These are phyloP conservation scores for Lactuca saligna DNA, from an alignment of 129 eudicot species.

Conservation along the genomic window DNA sequence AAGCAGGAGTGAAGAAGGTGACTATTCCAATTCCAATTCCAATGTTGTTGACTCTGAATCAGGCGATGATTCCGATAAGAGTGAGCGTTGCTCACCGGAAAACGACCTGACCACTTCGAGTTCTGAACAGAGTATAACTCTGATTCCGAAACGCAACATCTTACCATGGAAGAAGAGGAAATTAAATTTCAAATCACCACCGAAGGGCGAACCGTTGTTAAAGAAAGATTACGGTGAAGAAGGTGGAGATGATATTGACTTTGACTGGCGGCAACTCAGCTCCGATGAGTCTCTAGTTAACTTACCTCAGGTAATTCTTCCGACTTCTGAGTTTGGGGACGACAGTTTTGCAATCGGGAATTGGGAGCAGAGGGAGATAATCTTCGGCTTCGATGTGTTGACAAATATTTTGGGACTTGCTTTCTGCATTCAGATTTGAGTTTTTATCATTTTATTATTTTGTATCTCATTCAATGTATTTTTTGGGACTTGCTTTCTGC, in stretches of 20 bases:
- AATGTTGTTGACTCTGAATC: conserved; percentile 69
- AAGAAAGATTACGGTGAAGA: conserved; percentile 87
- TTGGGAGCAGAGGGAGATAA: conserved; percentile 83
- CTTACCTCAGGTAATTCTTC: conserved; percentile 35
- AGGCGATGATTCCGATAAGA: conserved; percentile 16
- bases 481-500: too few species aligned
- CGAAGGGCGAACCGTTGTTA: conserved; percentile 82
- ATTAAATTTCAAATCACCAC: conserved; percentile 77
- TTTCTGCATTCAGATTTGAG: too few species aligned
- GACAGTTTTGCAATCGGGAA: conserved; percentile 83
- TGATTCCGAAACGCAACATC: conserved; percentile 60
- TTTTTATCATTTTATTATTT: too few species aligned
- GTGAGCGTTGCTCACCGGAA: conserved; percentile 35
- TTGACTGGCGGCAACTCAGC: conserved; percentile 92
- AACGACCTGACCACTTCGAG: conserved; percentile 40
- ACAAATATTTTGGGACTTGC: too few species aligned
- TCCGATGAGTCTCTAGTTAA: conserved; percentile 74
- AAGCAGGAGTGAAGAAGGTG: conserved; percentile 82
- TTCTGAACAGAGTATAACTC: conserved; percentile 42
- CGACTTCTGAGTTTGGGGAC: conserved; percentile 85
- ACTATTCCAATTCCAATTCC: conserved; percentile 24
- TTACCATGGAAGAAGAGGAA: conserved; percentile 97
- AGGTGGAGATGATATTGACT: conserved; percentile 99
- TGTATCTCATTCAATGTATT: too few species aligned
- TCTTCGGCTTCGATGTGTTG: not conserved